Evolutionary conservation across 2,329 filamentous ascomycete genomes (phyloP).

Genomic region (Mycocentrospora acerina): DNA sequence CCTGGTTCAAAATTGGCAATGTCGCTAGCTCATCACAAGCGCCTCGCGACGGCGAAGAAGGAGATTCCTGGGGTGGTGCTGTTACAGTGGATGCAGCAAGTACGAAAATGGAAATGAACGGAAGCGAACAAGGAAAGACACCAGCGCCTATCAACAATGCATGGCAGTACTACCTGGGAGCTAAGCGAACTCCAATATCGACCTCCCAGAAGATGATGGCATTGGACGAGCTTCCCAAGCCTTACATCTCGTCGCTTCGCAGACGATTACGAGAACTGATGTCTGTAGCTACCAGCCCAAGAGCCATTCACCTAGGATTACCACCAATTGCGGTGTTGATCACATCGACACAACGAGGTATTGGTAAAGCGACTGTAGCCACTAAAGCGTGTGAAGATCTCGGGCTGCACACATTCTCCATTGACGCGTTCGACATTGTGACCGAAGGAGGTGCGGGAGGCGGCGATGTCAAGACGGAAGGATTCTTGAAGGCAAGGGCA

Average conservation of each 20-base stretch:
- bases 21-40: conserved; percentile 50
- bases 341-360: conserved; percentile 87
- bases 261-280: conserved; percentile 79
- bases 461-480: conserved; percentile 91
- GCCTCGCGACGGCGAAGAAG: conserved; percentile 60
- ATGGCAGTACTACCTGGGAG: conserved; percentile 88
- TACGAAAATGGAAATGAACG: conserved; percentile 89
- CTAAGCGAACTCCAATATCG: conserved; percentile 64
- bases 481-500: conserved; percentile 80
- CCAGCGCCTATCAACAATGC: conserved; percentile 74
- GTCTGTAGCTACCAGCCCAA: conserved; percentile 81
- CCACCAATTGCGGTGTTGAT: conserved; percentile 86
- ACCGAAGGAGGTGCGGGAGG: conserved; percentile 87
- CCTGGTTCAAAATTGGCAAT: conserved; percentile 90
- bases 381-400: conserved; percentile 80
- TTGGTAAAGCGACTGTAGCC: conserved; percentile 84
- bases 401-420: conserved; percentile 82
- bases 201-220: conserved; percentile 59
- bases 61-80: conserved; percentile 80
- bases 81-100: conserved; percentile 82
- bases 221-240: conserved; percentile 42
- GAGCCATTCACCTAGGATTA: conserved; percentile 83
- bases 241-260: conserved; percentile 49
- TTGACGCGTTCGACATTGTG: conserved; percentile 91
- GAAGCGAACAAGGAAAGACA: conserved; percentile 78